Base-by-base conservation (phyloP, 129 eudicot species). In the Ambrosia artemisiifolia region DNA sequence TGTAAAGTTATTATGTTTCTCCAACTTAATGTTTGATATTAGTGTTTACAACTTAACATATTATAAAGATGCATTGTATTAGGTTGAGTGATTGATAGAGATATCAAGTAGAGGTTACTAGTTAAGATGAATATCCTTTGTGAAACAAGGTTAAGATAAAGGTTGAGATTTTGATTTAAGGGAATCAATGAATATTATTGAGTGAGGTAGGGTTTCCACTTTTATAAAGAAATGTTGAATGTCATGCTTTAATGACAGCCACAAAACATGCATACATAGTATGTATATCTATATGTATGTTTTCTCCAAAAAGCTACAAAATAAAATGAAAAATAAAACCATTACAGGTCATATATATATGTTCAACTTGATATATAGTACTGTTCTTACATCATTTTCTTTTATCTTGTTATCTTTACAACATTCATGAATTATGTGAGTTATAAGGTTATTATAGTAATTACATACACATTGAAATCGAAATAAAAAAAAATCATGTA, bases 291-390 rank as follows among this genome's bases (percentile, higher is more conserved):
- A 16, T 44, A 17, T 59, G 34, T 59, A 24, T 72, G 32, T 59
- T 42, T 72, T 24, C 33, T 47, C 40, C 11, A 6, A 59, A 71
- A 71, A 56, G 38, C 50, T n/a, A 59, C 28, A 72, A 28, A 53
- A 56, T 11, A 71, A 55, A 54, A 48, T 30, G 55, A n/a, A 71
- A 71, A 55, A 77, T 36, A 67, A 75, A 82, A 75, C 82, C 69
- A 74, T 74, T 87, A 83, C 92, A 85, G 87, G 83, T 85, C 91
- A 85, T 82, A 43, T 16, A 85, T 82, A 43, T 16, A 59, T 62
- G 49, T 65, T 78, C 57, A 74, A 79, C 85, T 57, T 82, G 78
- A 18, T 72, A 68, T n/a, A 1, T 24, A 24, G 76, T 59, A 72
- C 76, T 72, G 38, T 61, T 43, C 70, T 78, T 56, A 11, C 73